Evolutionary conservation across 1,139 yeast genomes (phyloP), one percentile per base, ranked within the genome.

Genomic region (Protomyces arabidopsidicola): DNA sequence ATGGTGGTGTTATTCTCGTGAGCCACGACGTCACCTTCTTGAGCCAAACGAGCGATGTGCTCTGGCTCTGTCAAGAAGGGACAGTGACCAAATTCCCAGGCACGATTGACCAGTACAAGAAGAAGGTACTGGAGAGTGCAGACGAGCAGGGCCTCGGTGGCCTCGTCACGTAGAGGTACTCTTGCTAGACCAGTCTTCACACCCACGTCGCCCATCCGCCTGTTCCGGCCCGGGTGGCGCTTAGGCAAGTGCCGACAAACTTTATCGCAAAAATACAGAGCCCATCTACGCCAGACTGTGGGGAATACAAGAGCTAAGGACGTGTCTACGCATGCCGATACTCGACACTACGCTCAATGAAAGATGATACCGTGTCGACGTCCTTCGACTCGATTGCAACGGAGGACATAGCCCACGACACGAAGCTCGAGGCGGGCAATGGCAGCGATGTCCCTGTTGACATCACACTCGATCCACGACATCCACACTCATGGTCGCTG

Each of bases 1-100:
- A 89, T 73, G 98, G 98, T 73, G 98, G 98, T 75, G 87, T 93
- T 42, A 81, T 93, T 70, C 90, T 93, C 97, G 98, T 93, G 67
- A 89, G 97, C 60, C 98, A 93, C 81, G 98, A 93, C 80, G 97
- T 93, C 52, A 80, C 90, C 31, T 88, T 91, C 71, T 93, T 93
- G 71, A 85, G 87, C 71, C 82, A 83, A 66, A 97, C 93, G 8
- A 90, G 97, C 78, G 86, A 87, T 66, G 95, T 91, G 75, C 88
- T 93, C 68, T 93, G 97, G 97, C 95, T 90, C 52, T 87, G 95
- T 73, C 98, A 93, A 73, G 81, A 84, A 65, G 95, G 91, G 66
- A 80, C 85, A 1, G 97, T 91, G 36, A 80, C 78, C 71, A 85
- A 86, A 74, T 89, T 90, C 78, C 85, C 84, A 57, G 98, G 98